Percentiles rank a stretch among this genome's conserved stretches.
phyloP scores from a whole-genome alignment of 202 grass and related monocot genomes.

The Schoenoplectus tabernaemontani region DNA sequence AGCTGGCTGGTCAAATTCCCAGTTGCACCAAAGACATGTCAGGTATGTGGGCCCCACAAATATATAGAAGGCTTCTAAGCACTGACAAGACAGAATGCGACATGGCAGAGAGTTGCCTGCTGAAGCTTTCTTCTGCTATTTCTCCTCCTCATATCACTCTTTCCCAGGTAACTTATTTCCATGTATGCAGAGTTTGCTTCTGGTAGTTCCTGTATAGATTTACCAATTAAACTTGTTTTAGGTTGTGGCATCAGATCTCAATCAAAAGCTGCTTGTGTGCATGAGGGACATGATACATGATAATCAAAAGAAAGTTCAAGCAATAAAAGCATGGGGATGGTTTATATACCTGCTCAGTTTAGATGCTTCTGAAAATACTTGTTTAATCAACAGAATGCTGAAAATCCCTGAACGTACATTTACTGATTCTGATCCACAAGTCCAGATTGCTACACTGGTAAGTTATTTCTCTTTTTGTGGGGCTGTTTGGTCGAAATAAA shows the following conservation, averaged over 20 bases:
- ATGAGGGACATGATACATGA: constrained; percentile 57
- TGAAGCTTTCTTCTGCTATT: constrained; percentile 47
- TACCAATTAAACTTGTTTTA: constrained; percentile 11
- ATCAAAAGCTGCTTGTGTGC: constrained; percentile 39
- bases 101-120: constrained; percentile 68
- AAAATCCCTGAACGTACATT: constrained; percentile 65
- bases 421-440: constrained; percentile 51
- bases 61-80: constrained; percentile 74
- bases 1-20: constrained; percentile 38
- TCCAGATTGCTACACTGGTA: constrained; percentile 66
- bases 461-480: constrained; percentile 4
- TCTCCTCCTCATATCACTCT: constrained; percentile 47
- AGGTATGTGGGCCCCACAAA: constrained; percentile 57
- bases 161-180: constrained; percentile 46
- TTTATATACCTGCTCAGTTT: constrained; percentile 59
- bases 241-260: constrained; percentile 51
- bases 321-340: constrained; percentile 80
- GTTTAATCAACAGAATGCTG: constrained; percentile 71
- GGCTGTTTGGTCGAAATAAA: neutral
- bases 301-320: constrained; percentile 57
- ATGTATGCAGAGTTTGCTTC: constrained; percentile 15
- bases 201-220: constrained; percentile 20
- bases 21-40: constrained; percentile 44
- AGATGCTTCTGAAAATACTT: constrained; percentile 36
- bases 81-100: constrained; percentile 51